Base-by-base conservation (phyloP, 495 filamentous ascomycete genomes). In the Podospora pseudocomata region DNA sequence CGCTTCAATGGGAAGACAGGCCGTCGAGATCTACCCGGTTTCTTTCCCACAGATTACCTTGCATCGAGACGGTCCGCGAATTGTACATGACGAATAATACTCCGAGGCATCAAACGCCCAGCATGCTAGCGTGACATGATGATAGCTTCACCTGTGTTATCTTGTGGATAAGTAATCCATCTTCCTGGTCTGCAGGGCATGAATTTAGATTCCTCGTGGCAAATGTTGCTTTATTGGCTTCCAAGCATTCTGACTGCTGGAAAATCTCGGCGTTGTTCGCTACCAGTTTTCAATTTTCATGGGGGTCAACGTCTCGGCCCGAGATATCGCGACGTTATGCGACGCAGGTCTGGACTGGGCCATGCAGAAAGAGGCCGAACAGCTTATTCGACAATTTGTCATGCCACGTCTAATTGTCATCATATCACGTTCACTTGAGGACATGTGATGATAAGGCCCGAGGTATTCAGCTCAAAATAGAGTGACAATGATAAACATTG, bases 11-110 rank as follows among this genome's bases (percentile, higher is more conserved):
- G 56, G 59, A 68, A 27, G 58, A 59, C 18, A 65, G 2, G 18
- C 32, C 62, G 19, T 53, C 58, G 23, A 69, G 67, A 65, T 69
- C 71, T 66, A 64, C 61, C 53, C 64, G 57, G 67, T 69, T 63
- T 56, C 55, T 49, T 13, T 67, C 30, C 60, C 60, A 60, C 5
- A 63, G 20, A 64, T 64, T 65, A 49, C 34, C 60, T 65, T 49
- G 49, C 30, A 30, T 60, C 26, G 65, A 34, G 49, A 34, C 20
- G 30, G 59, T 61, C 26, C 30, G 16, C 18, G 34, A 19, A 63
- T 26, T 18, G 13, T 19, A 39, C 58, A 19, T 30, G 28, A 39
- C 15, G 55, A 9, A 59, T 67, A 66, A 71, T 66, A 65, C 65
- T 70, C 68, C 68, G 65, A 70, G 26, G 16, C n/a, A n/a, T 18